These are phyloP conservation scores for Solanum neorickii DNA, from an alignment of 257 asterid genomes.

Conservation along the genomic window DNA sequence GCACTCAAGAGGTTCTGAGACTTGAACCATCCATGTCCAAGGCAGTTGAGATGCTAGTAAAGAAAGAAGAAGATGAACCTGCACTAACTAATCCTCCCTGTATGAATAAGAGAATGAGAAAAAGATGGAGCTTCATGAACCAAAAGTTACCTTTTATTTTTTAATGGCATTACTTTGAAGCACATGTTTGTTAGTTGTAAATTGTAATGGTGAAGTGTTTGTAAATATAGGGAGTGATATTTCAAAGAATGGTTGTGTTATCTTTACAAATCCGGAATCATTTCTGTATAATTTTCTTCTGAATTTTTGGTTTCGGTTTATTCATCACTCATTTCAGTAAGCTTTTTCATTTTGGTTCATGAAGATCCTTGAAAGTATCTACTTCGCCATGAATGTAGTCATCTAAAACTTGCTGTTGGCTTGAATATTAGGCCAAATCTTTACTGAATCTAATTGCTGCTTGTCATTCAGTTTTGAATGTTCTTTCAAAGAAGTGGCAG, in stretches of 20 bases:
- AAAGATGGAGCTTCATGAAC: slow-evolving; percentile 34
- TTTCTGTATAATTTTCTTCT: not conserved
- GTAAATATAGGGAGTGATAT: not conserved
- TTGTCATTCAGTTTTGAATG: not conserved
- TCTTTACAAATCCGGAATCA: not conserved
- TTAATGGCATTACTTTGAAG: not conserved
- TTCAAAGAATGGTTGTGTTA: not conserved
- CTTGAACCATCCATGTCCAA: slow-evolving; percentile 44
- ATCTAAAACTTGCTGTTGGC: not conserved
- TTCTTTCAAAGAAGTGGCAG: not conserved
- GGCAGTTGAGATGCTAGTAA: slow-evolving; percentile 45
- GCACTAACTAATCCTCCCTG: slow-evolving; percentile 54
- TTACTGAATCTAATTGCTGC: not conserved
- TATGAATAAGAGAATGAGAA: slow-evolving; percentile 32
- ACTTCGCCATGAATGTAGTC: not conserved
- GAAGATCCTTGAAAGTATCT: not conserved
- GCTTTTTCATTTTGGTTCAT: not conserved
- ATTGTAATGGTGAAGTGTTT: not conserved
- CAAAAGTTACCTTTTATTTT: not conserved
- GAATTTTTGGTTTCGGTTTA: not conserved
- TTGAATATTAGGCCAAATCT: not conserved
- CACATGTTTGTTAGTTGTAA: not conserved
- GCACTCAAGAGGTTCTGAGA: slow-evolving; percentile 56
- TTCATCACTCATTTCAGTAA: not conserved
- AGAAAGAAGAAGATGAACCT: slow-evolving; percentile 34